Conservation (phyloP, 177 flowering plant species). For the Telopea speciosissima region DNA sequence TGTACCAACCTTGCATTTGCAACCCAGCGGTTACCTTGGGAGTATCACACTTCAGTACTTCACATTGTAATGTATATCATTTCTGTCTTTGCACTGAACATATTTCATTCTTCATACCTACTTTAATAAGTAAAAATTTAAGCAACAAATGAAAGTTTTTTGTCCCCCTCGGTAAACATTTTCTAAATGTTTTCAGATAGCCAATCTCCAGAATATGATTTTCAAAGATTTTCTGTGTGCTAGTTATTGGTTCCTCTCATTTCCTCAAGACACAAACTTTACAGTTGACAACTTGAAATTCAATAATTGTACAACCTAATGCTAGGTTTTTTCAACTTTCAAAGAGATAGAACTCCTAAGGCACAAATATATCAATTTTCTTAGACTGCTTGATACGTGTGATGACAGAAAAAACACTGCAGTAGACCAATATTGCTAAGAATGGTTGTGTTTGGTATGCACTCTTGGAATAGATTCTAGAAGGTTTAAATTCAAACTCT, state of each 20-base stretch:
- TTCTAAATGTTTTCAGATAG: too few relatives aligned
- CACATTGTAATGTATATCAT: background rate
- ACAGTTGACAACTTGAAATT: background rate
- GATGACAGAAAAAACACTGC: background rate
- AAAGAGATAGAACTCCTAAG: background rate
- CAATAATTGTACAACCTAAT: too few relatives aligned
- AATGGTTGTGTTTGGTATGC: too few relatives aligned
- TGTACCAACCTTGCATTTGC: background rate
- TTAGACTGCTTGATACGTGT: background rate
- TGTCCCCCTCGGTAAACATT: too few relatives aligned
- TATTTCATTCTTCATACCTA: background rate
- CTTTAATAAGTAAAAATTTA: background rate
- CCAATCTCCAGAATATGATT: too few relatives aligned
- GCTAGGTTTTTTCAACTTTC: background rate
- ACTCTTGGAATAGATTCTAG: too few relatives aligned
- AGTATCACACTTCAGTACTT: background rate
- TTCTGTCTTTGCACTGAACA: background rate
- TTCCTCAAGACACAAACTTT: background rate
- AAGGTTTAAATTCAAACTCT: background rate
- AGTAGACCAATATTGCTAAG: background rate
- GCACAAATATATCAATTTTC: background rate
- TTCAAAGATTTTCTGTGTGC: too few relatives aligned
- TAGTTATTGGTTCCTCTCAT: background rate
- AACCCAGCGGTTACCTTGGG: background rate
- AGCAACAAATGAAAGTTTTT: too few relatives aligned